Evolutionary conservation across 2,329 filamentous ascomycete species (phyloP), one percentile per base, ranked within the genome.

Genomic region (Fusarium sp.): DNA sequence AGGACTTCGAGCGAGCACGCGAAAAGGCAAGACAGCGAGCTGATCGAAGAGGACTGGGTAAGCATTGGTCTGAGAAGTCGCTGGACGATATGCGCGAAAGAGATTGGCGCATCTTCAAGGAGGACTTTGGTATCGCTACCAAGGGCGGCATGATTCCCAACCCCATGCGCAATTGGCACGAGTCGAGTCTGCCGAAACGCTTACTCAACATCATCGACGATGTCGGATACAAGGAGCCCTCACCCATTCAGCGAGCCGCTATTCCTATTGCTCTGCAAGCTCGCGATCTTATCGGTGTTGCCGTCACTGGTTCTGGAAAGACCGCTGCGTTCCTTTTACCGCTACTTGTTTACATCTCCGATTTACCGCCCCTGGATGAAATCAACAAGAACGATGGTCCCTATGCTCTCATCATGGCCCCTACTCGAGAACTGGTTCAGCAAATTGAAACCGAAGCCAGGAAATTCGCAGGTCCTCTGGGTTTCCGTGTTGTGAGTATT

Each of bases 51-150:
- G 91, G 91, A 34, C 85, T 97, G 60, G 94, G 97, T 74, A 94
- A 94, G 80, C 94, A 97, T 81, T 99, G 96, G 96, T 94, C 92
- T 58, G 93, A 98, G 78, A 99, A 99, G 88, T 88, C 87, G 67
- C 84, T 98, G 68, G 90, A 92, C 16, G 93, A 97, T 75, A 99
- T 99, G 96, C 92, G 94, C 68, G 94, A 98, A 82, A 88, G 96
- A 79, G 96, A 99, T 81, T 99, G 96, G 96, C 93, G 96, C 78
- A 98, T 99, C 75, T 98, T 99, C 89, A 99, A 98, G 82, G 96
- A 98, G 80, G 94, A 99, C 81, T 98, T 97, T 83, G 97, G 96
- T 74, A 99, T 99, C 78, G 87, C 91, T 42, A 98, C 94, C 11
- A 98, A 97, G 80, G 96, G 96, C 61, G 95, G 95, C 45, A 87